Evolutionary conservation across 106 monocot species (phyloP).

Genomic region (Allium sativum): DNA sequence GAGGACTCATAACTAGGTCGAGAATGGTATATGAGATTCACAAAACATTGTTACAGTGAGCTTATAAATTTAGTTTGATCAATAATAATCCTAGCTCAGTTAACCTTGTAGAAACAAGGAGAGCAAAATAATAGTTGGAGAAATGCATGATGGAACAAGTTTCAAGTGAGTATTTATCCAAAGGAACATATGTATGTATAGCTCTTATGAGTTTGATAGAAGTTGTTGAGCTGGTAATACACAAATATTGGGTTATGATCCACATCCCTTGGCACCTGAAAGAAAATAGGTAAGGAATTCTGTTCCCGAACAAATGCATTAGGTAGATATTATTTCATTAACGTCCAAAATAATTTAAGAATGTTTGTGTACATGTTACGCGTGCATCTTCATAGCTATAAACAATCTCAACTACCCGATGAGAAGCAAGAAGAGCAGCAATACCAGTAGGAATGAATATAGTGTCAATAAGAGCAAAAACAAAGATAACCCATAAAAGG

Average conservation of each 20-base stretch:
- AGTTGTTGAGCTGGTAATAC: constrained; percentile 58
- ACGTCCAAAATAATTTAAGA: not conserved
- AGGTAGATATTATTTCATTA: not conserved
- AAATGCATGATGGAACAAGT: too few relatives aligned
- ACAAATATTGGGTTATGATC: constrained; percentile 38
- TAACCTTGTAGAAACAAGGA: too few relatives aligned
- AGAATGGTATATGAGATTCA: too few relatives aligned
- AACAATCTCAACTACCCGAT: constrained; percentile 79
- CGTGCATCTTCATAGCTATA: constrained; percentile 57
- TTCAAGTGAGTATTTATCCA: too few relatives aligned
- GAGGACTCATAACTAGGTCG: too few relatives aligned
- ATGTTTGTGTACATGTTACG: not conserved
- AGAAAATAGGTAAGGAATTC: not conserved
- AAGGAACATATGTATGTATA: constrained; percentile 10
- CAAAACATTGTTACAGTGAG: too few relatives aligned
- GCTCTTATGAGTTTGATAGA: constrained; percentile 64
- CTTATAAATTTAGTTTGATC: too few relatives aligned
- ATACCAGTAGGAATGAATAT: constrained; percentile 81
- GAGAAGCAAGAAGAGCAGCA: constrained; percentile 55
- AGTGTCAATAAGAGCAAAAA: constrained; percentile 56
- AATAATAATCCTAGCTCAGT: too few relatives aligned
- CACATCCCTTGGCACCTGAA: constrained; percentile 51
- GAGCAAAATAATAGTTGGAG: too few relatives aligned
- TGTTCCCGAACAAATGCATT: not conserved
- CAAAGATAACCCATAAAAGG: constrained; percentile 76